Evolutionary conservation across 1,284 basidiomycete species (phyloP).

Genomic region (Cutaneotrichosporon sp.): DNA sequence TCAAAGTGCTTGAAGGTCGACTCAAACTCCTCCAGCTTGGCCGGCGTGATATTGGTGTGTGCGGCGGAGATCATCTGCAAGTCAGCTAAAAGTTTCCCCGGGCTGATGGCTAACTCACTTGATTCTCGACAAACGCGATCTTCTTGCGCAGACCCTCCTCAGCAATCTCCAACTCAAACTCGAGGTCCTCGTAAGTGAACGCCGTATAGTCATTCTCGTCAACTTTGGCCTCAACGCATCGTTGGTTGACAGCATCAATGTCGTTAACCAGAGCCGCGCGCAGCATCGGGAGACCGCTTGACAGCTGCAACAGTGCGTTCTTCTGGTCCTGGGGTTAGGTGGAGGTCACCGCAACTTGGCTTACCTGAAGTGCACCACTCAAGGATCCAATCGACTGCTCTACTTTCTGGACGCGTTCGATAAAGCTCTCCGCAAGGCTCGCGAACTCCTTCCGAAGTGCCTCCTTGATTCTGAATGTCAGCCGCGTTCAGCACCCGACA

Average conservation of each 20-base stretch:
- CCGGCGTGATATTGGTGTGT: constrained; percentile 66
- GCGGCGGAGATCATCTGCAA: constrained; percentile 70
- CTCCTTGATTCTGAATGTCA: constrained; percentile 72
- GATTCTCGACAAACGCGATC: constrained; percentile 92
- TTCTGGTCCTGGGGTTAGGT: constrained; percentile 38
- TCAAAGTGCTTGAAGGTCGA: constrained; percentile 97
- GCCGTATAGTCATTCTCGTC: constrained; percentile 97
- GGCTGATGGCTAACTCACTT: constrained; percentile 53
- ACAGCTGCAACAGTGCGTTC: constrained; percentile 26
- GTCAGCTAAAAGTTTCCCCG: background rate
- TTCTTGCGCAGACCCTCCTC: constrained; percentile 79
- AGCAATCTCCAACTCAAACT: constrained; percentile 82
- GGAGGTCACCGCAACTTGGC: constrained; percentile 13
- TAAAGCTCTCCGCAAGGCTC: constrained; percentile 75
- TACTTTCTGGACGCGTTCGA: constrained; percentile 63
- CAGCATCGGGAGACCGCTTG: constrained; percentile 28
- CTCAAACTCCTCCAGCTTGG: constrained; percentile 95
- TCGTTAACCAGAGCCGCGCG: constrained; percentile 26
- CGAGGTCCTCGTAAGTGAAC: constrained; percentile 82
- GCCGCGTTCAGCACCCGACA: constrained; percentile 8
- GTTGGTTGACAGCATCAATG: constrained; percentile 55
- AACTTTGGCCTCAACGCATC: constrained; percentile 83
- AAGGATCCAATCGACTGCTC: constrained; percentile 71
- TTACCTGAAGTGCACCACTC: constrained; percentile 71
- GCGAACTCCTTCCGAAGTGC: constrained; percentile 77